Evolutionary conservation across 1,284 basidiomycete genomes (phyloP), one percentile per base, ranked within the genome.

Genomic region (Rhodotorula glutinis): DNA sequence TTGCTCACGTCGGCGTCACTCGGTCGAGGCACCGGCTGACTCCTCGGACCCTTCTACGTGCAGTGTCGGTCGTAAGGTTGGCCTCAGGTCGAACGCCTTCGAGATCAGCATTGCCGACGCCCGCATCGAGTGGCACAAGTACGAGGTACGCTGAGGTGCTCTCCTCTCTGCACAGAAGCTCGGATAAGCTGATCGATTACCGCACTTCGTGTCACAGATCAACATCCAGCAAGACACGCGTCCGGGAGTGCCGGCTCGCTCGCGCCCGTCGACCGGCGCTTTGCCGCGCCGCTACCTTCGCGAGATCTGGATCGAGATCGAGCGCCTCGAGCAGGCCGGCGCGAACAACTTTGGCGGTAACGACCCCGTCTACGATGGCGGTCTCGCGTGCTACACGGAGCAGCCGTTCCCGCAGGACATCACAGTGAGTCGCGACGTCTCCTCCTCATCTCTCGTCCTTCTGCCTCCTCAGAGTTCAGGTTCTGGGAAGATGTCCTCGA

Each of bases 131-230:
- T 70, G 69, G 69, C 64, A 33, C 46, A 70, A 70, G 44, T 64
- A 70, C 60, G 56, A 66, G 60, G 69, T 60, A n/a, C n/a, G 65
- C 7, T 38, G 7, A 11, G 33, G 11, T 38, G 33, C 41, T 53
- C 19, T 11, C 25, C 30, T 43, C 38, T n/a, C 9, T 11, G 4
- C 33, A 38, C 33, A 11, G 33, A n/a, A 38, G 23, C 13, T 7
- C 0, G 1, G 2, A 30, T 0, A 11, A 23, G n/a, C n/a, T n/a
- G 9, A 9, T 1, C 41, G 11, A 43, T 43, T 43, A 43, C 10
- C 21, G n/a, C 23, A 10, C 21, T 1, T 38, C 33, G 8, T 44
- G 9, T 11, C 29, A 14, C 51, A 70, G 69, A 53, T 67, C 53
- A 16, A 51, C 43, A 62, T 70, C 21, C 7, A 29, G 27, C n/a